phyloP scores from a whole-genome alignment of 306 rosid species.

The Cucumis cinereus region DNA sequence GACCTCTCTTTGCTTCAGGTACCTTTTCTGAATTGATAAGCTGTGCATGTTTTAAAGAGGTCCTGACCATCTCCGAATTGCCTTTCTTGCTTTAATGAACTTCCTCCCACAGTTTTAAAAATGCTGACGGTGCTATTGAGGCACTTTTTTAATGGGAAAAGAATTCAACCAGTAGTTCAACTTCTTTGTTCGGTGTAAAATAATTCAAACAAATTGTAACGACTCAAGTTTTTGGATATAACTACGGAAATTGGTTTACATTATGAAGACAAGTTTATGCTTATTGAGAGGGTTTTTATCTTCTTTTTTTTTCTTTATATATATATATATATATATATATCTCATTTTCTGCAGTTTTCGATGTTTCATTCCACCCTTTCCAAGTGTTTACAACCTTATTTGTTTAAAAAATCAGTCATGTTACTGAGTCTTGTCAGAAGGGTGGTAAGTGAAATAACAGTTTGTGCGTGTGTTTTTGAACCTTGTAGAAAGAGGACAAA shows the following conservation, averaged over 20 bases:
- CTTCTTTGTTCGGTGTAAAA: not conserved
- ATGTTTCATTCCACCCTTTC: not conserved
- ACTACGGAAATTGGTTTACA: not conserved
- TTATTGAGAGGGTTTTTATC: not conserved
- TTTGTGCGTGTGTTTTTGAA: not conserved
- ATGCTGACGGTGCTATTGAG: not conserved
- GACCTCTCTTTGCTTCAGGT: conserved; percentile 84
- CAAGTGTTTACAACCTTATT: not conserved
- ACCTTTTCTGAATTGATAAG: conserved; percentile 2
- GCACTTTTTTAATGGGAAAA: not conserved
- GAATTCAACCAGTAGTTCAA: not conserved
- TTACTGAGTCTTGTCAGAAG: not conserved
- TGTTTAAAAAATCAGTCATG: not conserved
- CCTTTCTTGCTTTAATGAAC: not conserved
- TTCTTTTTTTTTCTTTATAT: not conserved
- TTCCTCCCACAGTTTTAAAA: not conserved
- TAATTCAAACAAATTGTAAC: not conserved
- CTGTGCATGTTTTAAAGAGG: not conserved
- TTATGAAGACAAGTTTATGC: not conserved
- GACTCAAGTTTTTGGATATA: not conserved
- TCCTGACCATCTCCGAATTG: not conserved
- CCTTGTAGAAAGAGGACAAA: conserved; percentile 53
- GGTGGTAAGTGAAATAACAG: not conserved
- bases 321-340: too few relatives aligned
- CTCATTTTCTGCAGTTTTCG: not conserved